Evolutionary conservation across 331 rosid species (phyloP).

Genomic region (Cydonia oblonga): DNA sequence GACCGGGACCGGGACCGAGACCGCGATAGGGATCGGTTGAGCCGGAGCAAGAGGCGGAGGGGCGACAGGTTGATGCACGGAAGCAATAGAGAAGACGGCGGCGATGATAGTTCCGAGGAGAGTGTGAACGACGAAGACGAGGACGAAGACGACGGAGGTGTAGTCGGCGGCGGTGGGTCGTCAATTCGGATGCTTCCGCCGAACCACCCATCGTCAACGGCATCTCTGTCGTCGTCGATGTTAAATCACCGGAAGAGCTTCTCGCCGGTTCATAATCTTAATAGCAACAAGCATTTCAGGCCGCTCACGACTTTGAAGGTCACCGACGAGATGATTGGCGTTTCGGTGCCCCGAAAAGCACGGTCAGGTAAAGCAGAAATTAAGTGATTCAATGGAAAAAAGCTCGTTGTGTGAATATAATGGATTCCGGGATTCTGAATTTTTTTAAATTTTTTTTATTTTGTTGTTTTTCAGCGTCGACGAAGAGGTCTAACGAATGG

Average conservation of each 20-base stretch:
- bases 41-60: constrained; percentile 65
- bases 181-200: constrained; percentile 86
- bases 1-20: constrained; percentile 38
- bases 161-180: constrained; percentile 28
- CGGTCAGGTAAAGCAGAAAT: constrained; percentile 60
- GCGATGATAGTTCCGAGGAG: constrained; percentile 79
- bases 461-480: constrained; percentile 38
- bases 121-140: constrained; percentile 82
- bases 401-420: neutral
- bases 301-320: constrained; percentile 65
- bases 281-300: constrained; percentile 28
- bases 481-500: constrained; percentile 89
- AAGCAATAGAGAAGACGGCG: constrained; percentile 60
- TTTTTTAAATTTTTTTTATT: neutral
- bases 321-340: constrained; percentile 93
- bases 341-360: constrained; percentile 76
- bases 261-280: constrained; percentile 50
- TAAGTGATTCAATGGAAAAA: neutral
- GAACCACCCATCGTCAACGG: constrained; percentile 33
- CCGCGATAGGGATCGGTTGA: constrained; percentile 79
- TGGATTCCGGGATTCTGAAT: constrained; percentile 1
- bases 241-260: constrained; percentile 68
- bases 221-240: constrained; percentile 23
- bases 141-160: constrained; percentile 37
- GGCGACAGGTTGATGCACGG: constrained; percentile 78